Conservation (phyloP, 1,284 basidiomycete species). For the Rhodotorula sp. region DNA sequence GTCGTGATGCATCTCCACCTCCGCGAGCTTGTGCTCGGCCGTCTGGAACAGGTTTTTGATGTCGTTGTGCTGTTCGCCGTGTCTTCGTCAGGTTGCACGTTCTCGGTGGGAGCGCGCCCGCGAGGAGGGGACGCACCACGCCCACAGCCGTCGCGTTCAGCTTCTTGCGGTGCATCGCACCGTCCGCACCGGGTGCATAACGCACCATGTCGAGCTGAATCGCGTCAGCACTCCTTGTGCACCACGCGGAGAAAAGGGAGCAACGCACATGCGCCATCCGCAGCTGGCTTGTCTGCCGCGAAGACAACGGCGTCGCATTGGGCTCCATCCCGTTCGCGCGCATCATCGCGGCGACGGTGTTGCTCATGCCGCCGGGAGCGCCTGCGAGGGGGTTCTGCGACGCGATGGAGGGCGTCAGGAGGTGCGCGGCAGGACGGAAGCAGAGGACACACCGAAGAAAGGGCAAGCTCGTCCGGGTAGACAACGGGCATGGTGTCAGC, state of each 20-base stretch:
- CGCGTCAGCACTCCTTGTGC: no score
- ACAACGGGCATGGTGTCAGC: background rate
- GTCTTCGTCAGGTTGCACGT: no score
- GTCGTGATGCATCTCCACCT: background rate
- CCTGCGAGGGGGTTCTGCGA: background rate
- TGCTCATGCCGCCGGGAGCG: background rate
- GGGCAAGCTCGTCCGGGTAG: background rate
- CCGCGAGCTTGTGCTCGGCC: background rate
- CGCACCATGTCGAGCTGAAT: background rate
- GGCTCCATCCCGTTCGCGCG: no score
- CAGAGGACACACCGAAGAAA: background rate
- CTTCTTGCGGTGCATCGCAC: background rate
- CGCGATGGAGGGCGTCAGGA: background rate
- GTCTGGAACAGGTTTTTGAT: conserved; percentile 5
- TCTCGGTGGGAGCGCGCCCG: no score
- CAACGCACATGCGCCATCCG: no score
- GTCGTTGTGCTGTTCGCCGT: background rate
- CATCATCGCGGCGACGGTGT: background rate
- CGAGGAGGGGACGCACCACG: background rate
- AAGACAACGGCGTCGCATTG: no score
- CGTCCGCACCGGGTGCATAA: background rate
- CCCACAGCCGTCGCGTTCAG: background rate
- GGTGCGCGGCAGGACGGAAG: background rate
- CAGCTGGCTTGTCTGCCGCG: no score
- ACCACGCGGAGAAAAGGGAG: no score